Conservation (phyloP, 495 filamentous ascomycete genomes). For the Annulohypoxylon maeteangense region DNA sequence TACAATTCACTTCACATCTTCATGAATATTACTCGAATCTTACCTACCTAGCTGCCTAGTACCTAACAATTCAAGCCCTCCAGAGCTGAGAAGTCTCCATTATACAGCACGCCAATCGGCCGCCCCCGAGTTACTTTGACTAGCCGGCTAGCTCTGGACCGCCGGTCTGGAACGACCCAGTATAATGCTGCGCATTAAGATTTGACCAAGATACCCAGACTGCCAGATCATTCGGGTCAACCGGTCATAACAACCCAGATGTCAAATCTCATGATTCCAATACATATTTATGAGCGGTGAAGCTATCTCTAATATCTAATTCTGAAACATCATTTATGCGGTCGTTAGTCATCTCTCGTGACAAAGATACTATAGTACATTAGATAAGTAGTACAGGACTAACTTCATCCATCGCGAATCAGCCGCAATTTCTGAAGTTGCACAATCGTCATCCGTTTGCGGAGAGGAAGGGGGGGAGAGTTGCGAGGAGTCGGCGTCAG, state of each 20-base stretch:
- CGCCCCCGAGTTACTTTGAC: slow-evolving; percentile 26
- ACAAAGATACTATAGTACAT: slow-evolving; percentile 32
- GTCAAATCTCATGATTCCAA: slow-evolving; percentile 14
- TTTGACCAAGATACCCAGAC: not conserved
- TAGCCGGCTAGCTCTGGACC: slow-evolving; percentile 19
- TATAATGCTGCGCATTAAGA: slow-evolving; percentile 8
- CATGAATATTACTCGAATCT: not conserved
- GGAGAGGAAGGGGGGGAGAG: not conserved
- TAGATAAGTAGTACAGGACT: slow-evolving; percentile 11
- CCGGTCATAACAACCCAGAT: not conserved
- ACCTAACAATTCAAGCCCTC: not conserved
- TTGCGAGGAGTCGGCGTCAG: not conserved
- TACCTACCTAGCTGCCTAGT: no score
- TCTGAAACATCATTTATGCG: slow-evolving; percentile 22
- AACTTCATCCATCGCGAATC: slow-evolving; percentile 7
- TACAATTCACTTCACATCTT: not conserved
- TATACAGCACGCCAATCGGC: slow-evolving; percentile 34
- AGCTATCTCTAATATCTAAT: slow-evolving; percentile 20
- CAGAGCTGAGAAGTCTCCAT: not conserved
- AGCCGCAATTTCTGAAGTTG: not conserved
- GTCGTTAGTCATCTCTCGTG: slow-evolving; percentile 23
- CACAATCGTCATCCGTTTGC: not conserved
- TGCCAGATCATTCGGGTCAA: not conserved
- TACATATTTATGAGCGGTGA: slow-evolving; percentile 26
- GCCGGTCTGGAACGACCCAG: slow-evolving; percentile 40